Evolutionary conservation across 2,329 filamentous ascomycete species (phyloP).

Genomic region (Escovopsis sp.): DNA sequence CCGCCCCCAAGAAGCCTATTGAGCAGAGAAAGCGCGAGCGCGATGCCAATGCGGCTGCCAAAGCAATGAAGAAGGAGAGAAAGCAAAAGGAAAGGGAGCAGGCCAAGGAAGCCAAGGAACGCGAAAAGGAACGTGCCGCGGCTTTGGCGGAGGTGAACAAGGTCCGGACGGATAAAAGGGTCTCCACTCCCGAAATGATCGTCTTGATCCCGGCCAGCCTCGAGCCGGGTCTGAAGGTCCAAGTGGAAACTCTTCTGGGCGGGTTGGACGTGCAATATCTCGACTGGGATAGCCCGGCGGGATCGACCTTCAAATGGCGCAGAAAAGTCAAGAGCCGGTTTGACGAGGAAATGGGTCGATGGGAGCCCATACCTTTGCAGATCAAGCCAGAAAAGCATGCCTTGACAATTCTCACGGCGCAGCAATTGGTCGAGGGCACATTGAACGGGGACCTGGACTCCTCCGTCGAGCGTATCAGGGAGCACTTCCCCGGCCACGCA

Average conservation of each 20-base stretch:
- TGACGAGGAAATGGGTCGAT: conserved; percentile 45
- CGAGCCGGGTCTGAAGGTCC: conserved; percentile 27
- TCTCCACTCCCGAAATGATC: conserved; percentile 64
- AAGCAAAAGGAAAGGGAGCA: conserved; percentile 42
- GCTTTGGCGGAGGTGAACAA: conserved; percentile 63
- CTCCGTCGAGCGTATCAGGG: conserved; percentile 42
- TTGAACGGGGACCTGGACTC: conserved; percentile 37
- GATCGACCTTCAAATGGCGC: conserved; percentile 50
- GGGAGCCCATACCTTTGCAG: conserved; percentile 44
- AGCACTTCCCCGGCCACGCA: conserved; percentile 35
- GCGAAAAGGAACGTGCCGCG: conserved; percentile 48
- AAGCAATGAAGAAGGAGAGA: conserved; percentile 38
- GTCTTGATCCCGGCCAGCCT: conserved; percentile 50
- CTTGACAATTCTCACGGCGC: conserved; percentile 45
- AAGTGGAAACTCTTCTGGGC: conserved; percentile 35
- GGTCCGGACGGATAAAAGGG: conserved; percentile 56
- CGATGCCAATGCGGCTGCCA: conserved; percentile 31
- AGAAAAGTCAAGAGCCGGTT: conserved; percentile 51
- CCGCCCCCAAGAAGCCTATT: conserved; percentile 15
- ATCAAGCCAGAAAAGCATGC: conserved; percentile 45
- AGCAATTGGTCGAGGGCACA: conserved; percentile 50
- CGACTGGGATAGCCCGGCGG: conserved; percentile 30
- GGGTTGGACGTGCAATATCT: conserved; percentile 33
- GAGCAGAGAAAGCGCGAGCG: conserved; percentile 27
- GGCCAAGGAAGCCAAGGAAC: conserved; percentile 45